These are phyloP conservation scores for Friedmanniomyces simplex DNA, from an alignment of 495 filamentous ascomycete genomes.

Conservation along the genomic window DNA sequence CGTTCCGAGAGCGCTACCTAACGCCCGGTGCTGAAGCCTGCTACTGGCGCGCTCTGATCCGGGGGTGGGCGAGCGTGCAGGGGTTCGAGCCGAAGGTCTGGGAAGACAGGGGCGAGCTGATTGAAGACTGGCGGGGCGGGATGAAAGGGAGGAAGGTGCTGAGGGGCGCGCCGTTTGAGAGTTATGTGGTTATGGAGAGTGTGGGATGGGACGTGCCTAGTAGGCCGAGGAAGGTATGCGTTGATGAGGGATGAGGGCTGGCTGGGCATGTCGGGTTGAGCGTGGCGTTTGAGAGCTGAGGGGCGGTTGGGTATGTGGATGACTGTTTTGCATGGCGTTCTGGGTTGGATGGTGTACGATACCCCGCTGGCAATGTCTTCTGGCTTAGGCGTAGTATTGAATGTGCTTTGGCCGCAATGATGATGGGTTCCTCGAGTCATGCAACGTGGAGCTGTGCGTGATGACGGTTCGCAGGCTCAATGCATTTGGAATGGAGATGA, in stretches of 20 bases:
- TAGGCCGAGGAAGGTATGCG: slow-evolving; percentile 4
- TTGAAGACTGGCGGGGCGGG: background rate
- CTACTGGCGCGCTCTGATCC: slow-evolving; percentile 26
- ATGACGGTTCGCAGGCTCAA: too few relatives aligned
- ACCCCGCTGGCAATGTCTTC: too few relatives aligned
- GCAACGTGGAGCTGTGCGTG: too few relatives aligned
- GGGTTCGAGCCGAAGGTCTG: slow-evolving; percentile 6
- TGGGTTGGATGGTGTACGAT: too few relatives aligned
- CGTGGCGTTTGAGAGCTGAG: too few relatives aligned
- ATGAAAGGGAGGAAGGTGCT: background rate
- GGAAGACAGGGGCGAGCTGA: background rate
- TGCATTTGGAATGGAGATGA: too few relatives aligned
- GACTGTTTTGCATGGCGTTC: too few relatives aligned
- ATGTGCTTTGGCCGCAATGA: too few relatives aligned
- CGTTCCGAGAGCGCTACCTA: slow-evolving; percentile 27
- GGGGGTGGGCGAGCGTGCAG: slow-evolving; percentile 19
- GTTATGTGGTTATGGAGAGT: slow-evolving; percentile 14
- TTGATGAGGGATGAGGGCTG: slow-evolving; percentile 1
- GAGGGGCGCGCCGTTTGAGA: slow-evolving; percentile 15
- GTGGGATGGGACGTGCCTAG: slow-evolving; percentile 12
- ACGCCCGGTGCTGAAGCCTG: slow-evolving; percentile 26
- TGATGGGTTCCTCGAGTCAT: too few relatives aligned
- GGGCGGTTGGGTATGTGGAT: too few relatives aligned
- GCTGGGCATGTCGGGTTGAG: too few relatives aligned
- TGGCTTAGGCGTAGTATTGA: too few relatives aligned